Evolutionary conservation across 1,284 basidiomycete genomes (phyloP), one percentile per base, ranked within the genome.

Genomic region (Microbotryum silenes-acaulis): DNA sequence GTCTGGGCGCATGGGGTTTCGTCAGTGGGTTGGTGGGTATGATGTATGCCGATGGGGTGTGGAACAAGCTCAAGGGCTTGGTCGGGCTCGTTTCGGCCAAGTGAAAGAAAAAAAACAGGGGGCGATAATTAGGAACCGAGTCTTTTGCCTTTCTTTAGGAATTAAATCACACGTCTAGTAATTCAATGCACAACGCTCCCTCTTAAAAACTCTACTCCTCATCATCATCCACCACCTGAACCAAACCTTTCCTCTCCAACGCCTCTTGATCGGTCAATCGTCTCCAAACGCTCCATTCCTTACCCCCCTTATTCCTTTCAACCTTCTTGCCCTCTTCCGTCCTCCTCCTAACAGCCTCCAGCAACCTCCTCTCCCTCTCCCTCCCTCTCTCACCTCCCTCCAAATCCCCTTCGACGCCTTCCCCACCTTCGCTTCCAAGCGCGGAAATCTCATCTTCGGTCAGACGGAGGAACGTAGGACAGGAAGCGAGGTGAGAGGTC

Each of bases 251-350:
- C 21, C 37, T 42, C 6, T 14, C 27, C 25, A 25, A 25, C 14
- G 45, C 54, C 54, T 55, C 42, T 23, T 45, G 23, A 7, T 74
- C 74, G 18, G 50, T 54, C 44, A 69, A 10, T 48, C 68, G 50
- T 49, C 68, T 45, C 68, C 68, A 69, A 4, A 69, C 68, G 25
- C 51, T 56, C 68, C 68, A 69, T 56, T 69, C 53, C 51, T 67
- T 67, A 4, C 61, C 64, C 83, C 83, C 96, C 77, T 97, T 97
- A 74, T 97, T 97, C 72, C 94, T 79, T 75, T 91, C 88, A 1
- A 97, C 96, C 77, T 98, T 98, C 77, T 87, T 91, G 3, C 93
- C 94, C 76, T 97, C 93, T 76, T 99, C 96, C 6, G 96, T 98
- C 63, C 86, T 85, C 33, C 78, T 84, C 76, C 83, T 85, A 23